Percentiles rank a stretch among this genome's conserved stretches.
Evolutionary conservation across 257 asterid genomes (phyloP).

Genomic region (Linderniella brevidens): DNA sequence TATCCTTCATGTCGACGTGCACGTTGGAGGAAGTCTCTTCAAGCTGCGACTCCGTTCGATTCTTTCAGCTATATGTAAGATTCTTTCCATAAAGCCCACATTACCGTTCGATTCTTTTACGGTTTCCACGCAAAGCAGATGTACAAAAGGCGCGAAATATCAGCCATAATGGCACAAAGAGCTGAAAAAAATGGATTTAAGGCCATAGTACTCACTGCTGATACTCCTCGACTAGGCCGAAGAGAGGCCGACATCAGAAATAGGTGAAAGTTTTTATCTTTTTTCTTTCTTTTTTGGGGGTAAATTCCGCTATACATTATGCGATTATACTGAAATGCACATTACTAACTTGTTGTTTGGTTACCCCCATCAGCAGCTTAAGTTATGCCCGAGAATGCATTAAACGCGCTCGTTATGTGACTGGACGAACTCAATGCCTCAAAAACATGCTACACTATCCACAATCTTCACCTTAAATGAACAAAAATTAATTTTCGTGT

Average conservation of each 20-base stretch:
- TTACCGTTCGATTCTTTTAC: neutral
- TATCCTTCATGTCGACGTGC: conserved; percentile 41
- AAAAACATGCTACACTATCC: too few relatives aligned
- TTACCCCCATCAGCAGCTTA: too few relatives aligned
- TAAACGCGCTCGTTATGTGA: too few relatives aligned
- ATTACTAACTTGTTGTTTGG: too few relatives aligned
- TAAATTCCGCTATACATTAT: too few relatives aligned
- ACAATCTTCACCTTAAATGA: too few relatives aligned
- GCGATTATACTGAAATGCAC: too few relatives aligned
- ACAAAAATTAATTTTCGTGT: too few relatives aligned
- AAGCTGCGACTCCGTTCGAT: conserved; percentile 48
- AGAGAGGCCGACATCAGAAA: conserved; percentile 51
- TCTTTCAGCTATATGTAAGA: conserved; percentile 47
- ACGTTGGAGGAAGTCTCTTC: conserved; percentile 53
- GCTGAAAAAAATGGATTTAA: conserved; percentile 56
- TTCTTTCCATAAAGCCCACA: neutral
- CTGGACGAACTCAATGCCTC: too few relatives aligned
- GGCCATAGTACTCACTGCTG: conserved; percentile 47
- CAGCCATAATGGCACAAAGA: conserved; percentile 40
- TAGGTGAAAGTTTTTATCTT: conserved; percentile 18
- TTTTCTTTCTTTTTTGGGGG: neutral
- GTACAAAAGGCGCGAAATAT: conserved; percentile 33
- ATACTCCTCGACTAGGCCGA: conserved; percentile 43
- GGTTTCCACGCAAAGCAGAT: conserved; percentile 16
- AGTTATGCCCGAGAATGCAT: too few relatives aligned